A percentile compares a stretch with the other conserved stretches of the same genome.
phyloP scores from a whole-genome alignment of 140 eudicot genomes.

The Stevia rebaudiana region DNA sequence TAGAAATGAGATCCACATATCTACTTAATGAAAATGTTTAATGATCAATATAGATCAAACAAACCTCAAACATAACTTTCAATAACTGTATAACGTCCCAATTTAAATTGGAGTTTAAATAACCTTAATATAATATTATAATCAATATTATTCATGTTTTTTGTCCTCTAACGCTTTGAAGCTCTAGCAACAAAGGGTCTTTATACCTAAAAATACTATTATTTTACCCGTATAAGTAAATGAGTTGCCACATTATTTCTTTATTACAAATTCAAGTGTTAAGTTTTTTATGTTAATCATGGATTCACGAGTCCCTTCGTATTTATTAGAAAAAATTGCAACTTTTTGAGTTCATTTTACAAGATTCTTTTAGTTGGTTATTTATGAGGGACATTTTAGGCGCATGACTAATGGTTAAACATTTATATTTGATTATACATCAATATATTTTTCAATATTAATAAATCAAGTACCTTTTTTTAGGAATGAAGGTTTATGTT shows the following conservation, averaged over 20 bases:
- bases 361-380: background rate
- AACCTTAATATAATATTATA: background rate
- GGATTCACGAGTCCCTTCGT: too few species aligned
- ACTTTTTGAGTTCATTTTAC: too few species aligned
- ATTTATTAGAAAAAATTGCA: too few species aligned
- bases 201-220: too few species aligned
- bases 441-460: background rate
- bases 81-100: background rate
- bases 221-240: background rate
- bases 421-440: background rate
- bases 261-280: background rate
- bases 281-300: background rate
- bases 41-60: background rate
- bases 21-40: background rate
- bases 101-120: background rate
- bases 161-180: background rate
- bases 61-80: background rate
- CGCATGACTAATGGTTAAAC: background rate
- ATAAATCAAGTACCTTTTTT: background rate
- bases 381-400: background rate
- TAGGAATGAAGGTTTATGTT: conserved; percentile 93
- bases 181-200: background rate
- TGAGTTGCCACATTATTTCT: background rate
- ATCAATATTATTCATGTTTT: background rate
- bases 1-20: background rate